Percentiles rank a stretch among this genome's conserved stretches.
Evolutionary conservation across 306 rosid genomes (phyloP).

Genomic region (Argentina anserina): DNA sequence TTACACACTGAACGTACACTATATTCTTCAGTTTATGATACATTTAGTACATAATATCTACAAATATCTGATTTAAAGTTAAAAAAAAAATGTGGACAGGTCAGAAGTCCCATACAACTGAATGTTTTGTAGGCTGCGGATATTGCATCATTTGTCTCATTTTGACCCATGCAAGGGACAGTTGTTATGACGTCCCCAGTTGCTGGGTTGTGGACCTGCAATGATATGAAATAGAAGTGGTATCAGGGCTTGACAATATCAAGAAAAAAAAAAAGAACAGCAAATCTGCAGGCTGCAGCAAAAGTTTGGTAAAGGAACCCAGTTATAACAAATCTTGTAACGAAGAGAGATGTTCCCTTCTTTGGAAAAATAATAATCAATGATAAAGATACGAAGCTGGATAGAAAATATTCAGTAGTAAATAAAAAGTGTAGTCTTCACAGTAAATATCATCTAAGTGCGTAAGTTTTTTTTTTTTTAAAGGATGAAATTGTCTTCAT

Average conservation of each 20-base stretch:
- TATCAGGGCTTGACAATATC: not conserved
- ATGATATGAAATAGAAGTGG: constrained; percentile 7
- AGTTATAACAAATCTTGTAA: not conserved
- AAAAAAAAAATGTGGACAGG: constrained; percentile 13
- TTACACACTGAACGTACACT: not conserved
- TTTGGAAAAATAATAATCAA: not conserved
- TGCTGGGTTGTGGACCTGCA: constrained; percentile 86
- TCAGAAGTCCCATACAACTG: constrained; percentile 45
- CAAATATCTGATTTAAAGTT: constrained; percentile 13
- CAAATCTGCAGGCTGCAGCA: not conserved
- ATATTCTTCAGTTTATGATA: not conserved
- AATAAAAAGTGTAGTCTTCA: not conserved
- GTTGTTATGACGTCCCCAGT: constrained; percentile 83
- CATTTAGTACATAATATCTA: not conserved
- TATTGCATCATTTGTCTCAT: constrained; percentile 89
- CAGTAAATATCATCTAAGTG: not conserved
- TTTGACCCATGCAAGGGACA: constrained; percentile 83
- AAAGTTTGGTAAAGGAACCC: not conserved
- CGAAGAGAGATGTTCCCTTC: not conserved
- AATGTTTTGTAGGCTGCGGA: constrained; percentile 76
- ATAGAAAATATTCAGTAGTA: not conserved
- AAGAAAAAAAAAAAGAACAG: not conserved
- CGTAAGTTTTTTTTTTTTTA: not conserved
- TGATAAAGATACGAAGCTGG: not conserved
- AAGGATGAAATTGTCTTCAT: not conserved